Evolutionary conservation across 495 filamentous ascomycete species (phyloP).

Genomic region (Penicillium arizonense): DNA sequence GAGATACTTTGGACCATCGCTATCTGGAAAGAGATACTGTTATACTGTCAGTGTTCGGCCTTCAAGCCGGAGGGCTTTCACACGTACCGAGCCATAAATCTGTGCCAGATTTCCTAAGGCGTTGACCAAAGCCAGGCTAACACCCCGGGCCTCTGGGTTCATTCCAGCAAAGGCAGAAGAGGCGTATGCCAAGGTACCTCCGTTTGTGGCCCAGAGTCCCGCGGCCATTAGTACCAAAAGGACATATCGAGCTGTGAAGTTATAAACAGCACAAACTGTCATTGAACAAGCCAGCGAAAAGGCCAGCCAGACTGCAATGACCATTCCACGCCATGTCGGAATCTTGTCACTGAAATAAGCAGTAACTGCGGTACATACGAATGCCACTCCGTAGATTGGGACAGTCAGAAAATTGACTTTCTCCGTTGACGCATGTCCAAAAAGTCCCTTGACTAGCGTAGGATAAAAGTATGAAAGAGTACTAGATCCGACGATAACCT

Average conservation of each 20-base stretch:
- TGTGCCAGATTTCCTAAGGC: constrained; percentile 49
- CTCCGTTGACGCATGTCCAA: constrained; percentile 39
- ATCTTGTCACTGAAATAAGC: constrained; percentile 34
- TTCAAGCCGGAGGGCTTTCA: background rate
- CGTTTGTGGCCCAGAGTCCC: constrained; percentile 48
- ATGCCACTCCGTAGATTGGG: constrained; percentile 43
- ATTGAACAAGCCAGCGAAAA: constrained; percentile 42
- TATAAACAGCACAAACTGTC: constrained; percentile 39
- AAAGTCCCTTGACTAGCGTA: constrained; percentile 44
- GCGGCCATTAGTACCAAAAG: constrained; percentile 52
- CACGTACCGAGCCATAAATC: constrained; percentile 44
- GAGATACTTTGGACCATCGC: constrained; percentile 35
- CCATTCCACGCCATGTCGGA: constrained; percentile 23
- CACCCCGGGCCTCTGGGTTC: constrained; percentile 31
- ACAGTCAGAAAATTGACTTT: constrained; percentile 36
- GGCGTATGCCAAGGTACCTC: constrained; percentile 41
- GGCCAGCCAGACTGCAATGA: constrained; percentile 36
- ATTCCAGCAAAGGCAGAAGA: constrained; percentile 41
- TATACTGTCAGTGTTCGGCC: background rate
- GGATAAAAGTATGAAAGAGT: constrained; percentile 54
- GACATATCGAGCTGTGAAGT: constrained; percentile 48
- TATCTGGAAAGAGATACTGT: constrained; percentile 30
- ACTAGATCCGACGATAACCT: constrained; percentile 38
- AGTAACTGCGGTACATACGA: constrained; percentile 35
- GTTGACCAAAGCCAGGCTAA: constrained; percentile 49